Evolutionary conservation across 2,329 filamentous ascomycete species (phyloP).

Genomic region (Sporothrix brasiliensis): DNA sequence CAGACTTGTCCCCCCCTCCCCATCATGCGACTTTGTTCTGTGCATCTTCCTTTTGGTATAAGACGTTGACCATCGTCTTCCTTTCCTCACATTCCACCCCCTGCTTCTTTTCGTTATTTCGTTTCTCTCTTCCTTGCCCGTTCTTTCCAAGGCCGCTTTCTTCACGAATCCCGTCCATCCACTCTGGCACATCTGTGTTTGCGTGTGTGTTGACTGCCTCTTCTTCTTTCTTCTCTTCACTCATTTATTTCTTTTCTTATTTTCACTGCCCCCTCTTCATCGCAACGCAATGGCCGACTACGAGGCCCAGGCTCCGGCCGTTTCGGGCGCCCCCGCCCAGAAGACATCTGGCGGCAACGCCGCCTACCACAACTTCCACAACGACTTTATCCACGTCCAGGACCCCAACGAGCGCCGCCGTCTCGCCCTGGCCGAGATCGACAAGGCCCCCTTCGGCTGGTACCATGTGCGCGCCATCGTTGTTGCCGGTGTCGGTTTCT

Average conservation of each 20-base stretch:
- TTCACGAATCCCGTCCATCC: slow-evolving; percentile 22
- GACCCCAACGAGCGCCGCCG: slow-evolving; percentile 79
- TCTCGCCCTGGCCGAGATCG: slow-evolving; percentile 78
- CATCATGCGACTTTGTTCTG: neutral
- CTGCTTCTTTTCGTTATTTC: slow-evolving; percentile 11
- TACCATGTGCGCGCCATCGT: slow-evolving; percentile 77
- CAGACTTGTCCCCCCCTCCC: neutral
- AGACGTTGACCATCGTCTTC: slow-evolving; percentile 19
- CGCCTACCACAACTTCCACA: slow-evolving; percentile 74
- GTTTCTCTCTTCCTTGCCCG: slow-evolving; percentile 18
- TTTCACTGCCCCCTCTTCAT: neutral
- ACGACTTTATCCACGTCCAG: slow-evolving; percentile 53
- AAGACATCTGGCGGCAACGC: slow-evolving; percentile 67
- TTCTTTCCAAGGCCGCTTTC: slow-evolving; percentile 27
- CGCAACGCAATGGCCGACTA: slow-evolving; percentile 35
- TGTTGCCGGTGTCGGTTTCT: slow-evolving; percentile 84
- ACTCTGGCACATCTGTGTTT: slow-evolving; percentile 16
- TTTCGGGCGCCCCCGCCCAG: slow-evolving; percentile 34
- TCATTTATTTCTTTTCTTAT: slow-evolving; percentile 23
- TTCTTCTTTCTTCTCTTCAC: slow-evolving; percentile 11
- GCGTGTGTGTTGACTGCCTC: slow-evolving; percentile 24
- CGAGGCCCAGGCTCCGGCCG: slow-evolving; percentile 24
- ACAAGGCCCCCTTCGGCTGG: slow-evolving; percentile 81
- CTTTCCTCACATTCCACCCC: neutral
- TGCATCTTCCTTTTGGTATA: slow-evolving; percentile 24